Percentiles rank a stretch among this genome's conserved stretches.
Conservation (phyloP, 2,329 filamentous ascomycete species). For the Cercospora nicotianae region DNA sequence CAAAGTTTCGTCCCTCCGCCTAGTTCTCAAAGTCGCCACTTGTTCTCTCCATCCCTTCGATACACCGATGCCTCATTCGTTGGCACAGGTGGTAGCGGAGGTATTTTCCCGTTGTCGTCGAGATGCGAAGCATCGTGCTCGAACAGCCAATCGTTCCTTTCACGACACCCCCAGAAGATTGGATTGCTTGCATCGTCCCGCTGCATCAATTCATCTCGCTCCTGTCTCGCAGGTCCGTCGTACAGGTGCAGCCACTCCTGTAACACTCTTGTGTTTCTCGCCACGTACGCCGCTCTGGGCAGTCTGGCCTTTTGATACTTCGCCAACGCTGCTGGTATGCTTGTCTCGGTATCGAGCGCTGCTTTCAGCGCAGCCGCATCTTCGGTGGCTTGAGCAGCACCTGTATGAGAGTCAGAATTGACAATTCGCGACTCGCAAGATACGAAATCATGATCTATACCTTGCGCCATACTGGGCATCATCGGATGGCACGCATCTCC, state of each 20-base stretch:
- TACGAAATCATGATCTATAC: neutral
- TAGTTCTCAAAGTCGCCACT: neutral
- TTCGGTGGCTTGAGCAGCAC: conserved; percentile 64
- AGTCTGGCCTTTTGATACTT: conserved; percentile 6
- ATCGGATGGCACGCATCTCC: neutral
- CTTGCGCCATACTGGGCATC: neutral
- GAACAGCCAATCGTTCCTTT: conserved; percentile 36
- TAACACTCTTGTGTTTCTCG: conserved; percentile 28
- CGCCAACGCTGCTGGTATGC: conserved; percentile 32
- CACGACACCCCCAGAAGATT: conserved; percentile 35
- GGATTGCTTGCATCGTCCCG: conserved; percentile 31
- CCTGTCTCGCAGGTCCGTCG: conserved; percentile 32
- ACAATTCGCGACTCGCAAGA: neutral
- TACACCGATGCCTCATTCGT: neutral
- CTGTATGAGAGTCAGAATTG: neutral
- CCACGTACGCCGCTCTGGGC: neutral
- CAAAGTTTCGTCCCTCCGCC: neutral
- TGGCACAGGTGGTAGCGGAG: neutral
- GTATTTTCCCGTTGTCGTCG: neutral
- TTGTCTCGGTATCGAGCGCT: conserved; percentile 25
- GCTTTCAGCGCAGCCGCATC: conserved; percentile 59
- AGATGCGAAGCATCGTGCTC: neutral
- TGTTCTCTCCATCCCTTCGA: neutral
- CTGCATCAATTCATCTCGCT: conserved; percentile 34
- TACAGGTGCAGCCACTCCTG: conserved; percentile 39